A percentile compares a stretch with the other conserved stretches of the same genome.
phyloP scores from a whole-genome alignment of 2,329 filamentous ascomycete genomes.

The Hypoxylon sp. region DNA sequence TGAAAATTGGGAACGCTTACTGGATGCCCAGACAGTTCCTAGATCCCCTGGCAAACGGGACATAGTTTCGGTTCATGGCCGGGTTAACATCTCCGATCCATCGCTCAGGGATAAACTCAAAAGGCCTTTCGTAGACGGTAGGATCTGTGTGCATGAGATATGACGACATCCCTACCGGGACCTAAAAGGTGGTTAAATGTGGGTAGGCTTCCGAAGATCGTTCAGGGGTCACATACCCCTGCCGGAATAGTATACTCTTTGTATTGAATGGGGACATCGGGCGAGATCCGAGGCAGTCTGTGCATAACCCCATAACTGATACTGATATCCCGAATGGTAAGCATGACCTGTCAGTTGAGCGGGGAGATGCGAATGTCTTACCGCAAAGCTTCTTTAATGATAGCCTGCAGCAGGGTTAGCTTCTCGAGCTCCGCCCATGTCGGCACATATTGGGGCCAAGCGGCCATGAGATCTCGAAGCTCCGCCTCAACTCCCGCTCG shows the following conservation, averaged over 20 bases:
- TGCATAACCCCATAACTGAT: conserved; percentile 43
- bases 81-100: conserved; percentile 42
- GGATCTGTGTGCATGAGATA: conserved; percentile 50
- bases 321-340: conserved; percentile 12
- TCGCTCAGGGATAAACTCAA: conserved; percentile 50
- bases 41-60: conserved; percentile 39
- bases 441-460: conserved; percentile 46
- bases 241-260: conserved; percentile 42
- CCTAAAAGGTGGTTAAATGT: conserved; percentile 16
- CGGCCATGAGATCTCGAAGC: conserved; percentile 46
- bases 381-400: conserved; percentile 46
- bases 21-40: conserved; percentile 42
- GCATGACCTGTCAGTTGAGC: conserved; percentile 14
- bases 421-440: conserved; percentile 52
- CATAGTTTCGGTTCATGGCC: conserved; percentile 30
- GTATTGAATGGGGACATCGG: conserved; percentile 44
- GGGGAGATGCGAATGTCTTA: conserved; percentile 20
- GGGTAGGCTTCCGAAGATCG: conserved; percentile 1
- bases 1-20: conserved; percentile 24
- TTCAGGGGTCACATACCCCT: conserved; percentile 32
- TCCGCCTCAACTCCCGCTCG: conserved; percentile 45
- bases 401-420: conserved; percentile 56
- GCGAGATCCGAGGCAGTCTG: conserved; percentile 44
- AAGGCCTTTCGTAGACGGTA: conserved; percentile 45
- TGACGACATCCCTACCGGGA: conserved; percentile 58